Evolutionary conservation across 768 basidiomycete genomes (phyloP), one percentile per base, ranked within the genome.

Genomic region (Sutorius australiensis): DNA sequence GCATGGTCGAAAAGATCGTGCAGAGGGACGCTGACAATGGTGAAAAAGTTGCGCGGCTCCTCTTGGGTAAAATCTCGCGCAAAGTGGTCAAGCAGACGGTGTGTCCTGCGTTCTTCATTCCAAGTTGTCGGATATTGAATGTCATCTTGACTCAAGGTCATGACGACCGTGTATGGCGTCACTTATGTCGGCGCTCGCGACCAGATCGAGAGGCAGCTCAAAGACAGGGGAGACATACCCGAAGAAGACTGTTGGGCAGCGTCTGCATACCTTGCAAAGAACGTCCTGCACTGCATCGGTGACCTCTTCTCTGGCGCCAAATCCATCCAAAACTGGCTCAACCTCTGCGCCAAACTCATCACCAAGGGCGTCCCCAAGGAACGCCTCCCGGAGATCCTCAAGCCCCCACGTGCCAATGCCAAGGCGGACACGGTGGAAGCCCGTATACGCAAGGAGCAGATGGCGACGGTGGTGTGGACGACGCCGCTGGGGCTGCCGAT

Each of bases 151-250:
- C 11, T 21, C 2, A 57, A 88, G 86, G 92, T 98, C 58, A 99
- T 99, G 97, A 99, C 95, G 1, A 98, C 95, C 3, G 95, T 98
- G 32, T 98, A 98, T 66, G 95, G 97, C 19, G 95, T 99, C 14
- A 99, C 97, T 0, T 95, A 86, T 72, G 74, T 98, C 49, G 97
- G 97, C 33, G 97, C 97, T 19, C 82, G 92, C 39, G 91, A 92
- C 9, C 97, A 98, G 72, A 97, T 98, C 50, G 89, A 93, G 71
- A 87, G 72, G 62, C 94, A 98, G 73, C 72, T 99, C 36, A 80
- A 77, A 60, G 89, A 90, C 50, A 76, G 86, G 50, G 80, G 82
- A 24, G 87, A 89, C 54, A 76, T 95, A 27, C 77, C 81, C 3
- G 70, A 79, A 21, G 89, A 94, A 60, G 76, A 82, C n/a, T 80